Base-by-base conservation (phyloP, 1,139 yeast species). In the Suhomyces chickasaworum region DNA sequence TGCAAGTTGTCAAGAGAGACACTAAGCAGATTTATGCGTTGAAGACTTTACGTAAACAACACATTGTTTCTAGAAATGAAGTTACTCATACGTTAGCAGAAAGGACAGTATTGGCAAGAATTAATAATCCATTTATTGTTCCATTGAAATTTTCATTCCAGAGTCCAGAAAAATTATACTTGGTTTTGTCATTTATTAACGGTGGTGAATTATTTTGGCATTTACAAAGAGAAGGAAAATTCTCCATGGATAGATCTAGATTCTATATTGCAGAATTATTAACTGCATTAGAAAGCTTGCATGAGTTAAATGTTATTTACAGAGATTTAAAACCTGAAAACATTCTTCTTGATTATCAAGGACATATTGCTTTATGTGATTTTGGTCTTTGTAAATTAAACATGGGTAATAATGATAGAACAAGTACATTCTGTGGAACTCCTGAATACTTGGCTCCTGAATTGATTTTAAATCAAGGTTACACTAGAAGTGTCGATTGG, bases 171-270 rank as follows among this genome's bases (percentile, higher is more conserved):
- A 95, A 95, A 63, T 71, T 93, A 34, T 93, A 93, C 60, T 72
- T 93, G 40, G 98, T 93, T 5, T 73, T 95, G 41, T 89, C 96
- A 22, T 95, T 91, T 63, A 89, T 93, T 54, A 93, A 93, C 63
- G 99, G 99, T 48, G 99, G 99, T 44, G 99, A 93, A 66, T 75
- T 93, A 53, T 95, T 93, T 67, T 93, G 89, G 71, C 99, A 93
- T 68, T 76, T 93, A 55, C 99, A 91, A 67, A 81, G 86, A 56
- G 95, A 90, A 57, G 96, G 97, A 46, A 80, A 86, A 55, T 95
- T 95, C 64, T 88, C 90, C 38, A 77, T 91, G 68, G 89, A 90
- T 57, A 79, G 99, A 53, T 83, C 97, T 13, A 80, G 97, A 52
- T 91, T 93, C 66, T 93, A 93, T 66, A 88, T 95, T 37, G 96